Percentiles rank a stretch among this genome's conserved stretches.
These are phyloP conservation scores for Penicillium thymicola DNA, from an alignment of 2,329 filamentous ascomycete species.

Conservation along the genomic window DNA sequence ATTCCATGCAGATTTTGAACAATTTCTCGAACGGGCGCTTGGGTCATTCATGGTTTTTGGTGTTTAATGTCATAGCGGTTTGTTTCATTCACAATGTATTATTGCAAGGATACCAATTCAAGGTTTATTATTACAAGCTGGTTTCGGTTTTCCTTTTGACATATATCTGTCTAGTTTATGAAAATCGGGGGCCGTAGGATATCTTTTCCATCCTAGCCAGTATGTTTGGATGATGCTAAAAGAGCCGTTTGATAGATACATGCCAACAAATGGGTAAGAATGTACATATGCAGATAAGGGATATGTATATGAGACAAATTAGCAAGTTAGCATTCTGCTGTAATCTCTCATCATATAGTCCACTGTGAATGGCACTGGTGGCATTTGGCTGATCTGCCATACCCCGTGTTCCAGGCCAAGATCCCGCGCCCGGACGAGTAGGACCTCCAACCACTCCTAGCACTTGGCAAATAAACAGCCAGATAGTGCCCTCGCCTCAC, in stretches of 20 bases:
- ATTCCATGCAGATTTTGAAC: conserved; percentile 12
- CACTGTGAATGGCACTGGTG: background rate
- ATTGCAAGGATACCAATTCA: conserved; percentile 6
- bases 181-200: background rate
- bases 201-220: background rate
- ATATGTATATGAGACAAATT: background rate
- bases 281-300: background rate
- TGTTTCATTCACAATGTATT: conserved; percentile 12
- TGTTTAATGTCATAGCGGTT: conserved; percentile 18
- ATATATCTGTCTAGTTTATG: background rate
- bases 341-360: background rate
- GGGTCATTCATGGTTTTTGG: conserved; percentile 16
- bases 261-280: background rate
- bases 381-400: conserved; percentile 3
- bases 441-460: conserved; percentile 15
- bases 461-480: conserved; percentile 7
- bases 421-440: conserved; percentile 13
- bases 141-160: background rate
- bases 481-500: background rate
- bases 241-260: background rate
- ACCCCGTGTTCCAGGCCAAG: conserved; percentile 15
- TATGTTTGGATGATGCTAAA: background rate
- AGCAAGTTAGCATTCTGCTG: background rate
- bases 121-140: background rate
- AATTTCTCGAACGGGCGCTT: conserved; percentile 10